phyloP scores from a whole-genome alignment of 768 basidiomycete species.

The Hericium rajendrae region DNA sequence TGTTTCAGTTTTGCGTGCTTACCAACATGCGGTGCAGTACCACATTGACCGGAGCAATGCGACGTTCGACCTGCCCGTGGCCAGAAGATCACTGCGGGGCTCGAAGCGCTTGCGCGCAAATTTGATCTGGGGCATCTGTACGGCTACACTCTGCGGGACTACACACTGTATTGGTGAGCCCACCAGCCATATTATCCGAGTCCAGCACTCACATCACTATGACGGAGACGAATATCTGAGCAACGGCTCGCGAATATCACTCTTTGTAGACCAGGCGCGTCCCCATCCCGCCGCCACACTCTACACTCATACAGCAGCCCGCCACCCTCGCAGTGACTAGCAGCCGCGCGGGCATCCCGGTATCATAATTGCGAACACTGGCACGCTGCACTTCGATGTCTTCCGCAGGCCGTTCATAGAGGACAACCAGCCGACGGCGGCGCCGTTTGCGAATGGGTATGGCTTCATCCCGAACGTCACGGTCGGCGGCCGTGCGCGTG shows the following conservation, averaged over 20 bases:
- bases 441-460: constrained; percentile 60
- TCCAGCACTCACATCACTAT: background rate
- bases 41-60: too few relatives aligned
- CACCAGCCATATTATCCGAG: background rate
- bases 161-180: constrained; percentile 47
- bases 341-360: constrained; percentile 46
- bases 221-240: constrained; percentile 52
- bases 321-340: constrained; percentile 53
- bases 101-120: constrained; percentile 38
- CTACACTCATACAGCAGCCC: constrained; percentile 26
- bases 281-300: background rate
- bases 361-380: constrained; percentile 54
- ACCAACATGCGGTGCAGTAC: too few relatives aligned
- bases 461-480: constrained; percentile 49
- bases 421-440: constrained; percentile 71
- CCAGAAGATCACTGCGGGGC: constrained; percentile 51
- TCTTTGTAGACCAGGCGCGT: constrained; percentile 40
- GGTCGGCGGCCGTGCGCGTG: constrained; percentile 35
- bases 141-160: constrained; percentile 71
- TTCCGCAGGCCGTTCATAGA: constrained; percentile 63
- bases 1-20: too few relatives aligned
- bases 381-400: constrained; percentile 55
- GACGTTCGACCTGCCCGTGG: too few relatives aligned
- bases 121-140: constrained; percentile 59
- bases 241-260: constrained; percentile 46